Percentiles rank a stretch among this genome's conserved stretches.
phyloP scores from a whole-genome alignment of 139 green algal genomes.

The Auxenochlorella pyrenoidosa region DNA sequence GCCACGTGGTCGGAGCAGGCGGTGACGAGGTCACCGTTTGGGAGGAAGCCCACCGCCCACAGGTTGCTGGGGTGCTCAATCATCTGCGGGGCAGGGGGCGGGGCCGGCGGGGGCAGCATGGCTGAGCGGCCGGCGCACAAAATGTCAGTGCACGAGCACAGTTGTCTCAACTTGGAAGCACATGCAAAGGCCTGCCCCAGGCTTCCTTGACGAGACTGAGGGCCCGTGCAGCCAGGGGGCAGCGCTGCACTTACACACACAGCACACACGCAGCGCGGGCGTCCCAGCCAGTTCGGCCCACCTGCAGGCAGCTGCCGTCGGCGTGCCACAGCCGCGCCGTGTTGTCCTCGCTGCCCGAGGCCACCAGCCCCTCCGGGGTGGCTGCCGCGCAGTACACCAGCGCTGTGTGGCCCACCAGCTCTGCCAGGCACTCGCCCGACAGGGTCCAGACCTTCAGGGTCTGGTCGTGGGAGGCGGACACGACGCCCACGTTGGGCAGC shows the following conservation, averaged over 20 bases:
- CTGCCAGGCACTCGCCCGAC: constrained; percentile 60
- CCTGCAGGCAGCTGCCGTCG: constrained; percentile 75
- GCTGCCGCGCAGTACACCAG: constrained; percentile 84
- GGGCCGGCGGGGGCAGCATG: not conserved
- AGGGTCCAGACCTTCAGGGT: constrained; percentile 74
- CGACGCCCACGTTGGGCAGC: constrained; percentile 82
- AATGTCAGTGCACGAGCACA: no score
- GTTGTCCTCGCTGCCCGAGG: constrained; percentile 91
- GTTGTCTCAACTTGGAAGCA: no score
- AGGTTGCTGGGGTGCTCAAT: constrained; percentile 89
- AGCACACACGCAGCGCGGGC: no score
- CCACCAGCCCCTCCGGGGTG: constrained; percentile 52
- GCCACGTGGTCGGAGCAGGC: constrained; percentile 87
- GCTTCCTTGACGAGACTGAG: no score
- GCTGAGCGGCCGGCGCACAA: not conserved
- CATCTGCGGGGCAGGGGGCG: constrained; percentile 39
- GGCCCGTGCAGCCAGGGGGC: no score
- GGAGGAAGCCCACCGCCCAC: constrained; percentile 89
- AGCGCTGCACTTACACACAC: no score
- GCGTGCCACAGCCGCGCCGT: constrained; percentile 79
- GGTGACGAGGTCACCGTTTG: constrained; percentile 80
- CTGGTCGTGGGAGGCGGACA: constrained; percentile 94
- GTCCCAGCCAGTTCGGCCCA: no score
- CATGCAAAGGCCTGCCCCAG: no score
- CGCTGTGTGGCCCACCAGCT: constrained; percentile 87